Evolutionary conservation across 371 early-diverging fungal genomes (phyloP).

Genomic region (Lichtheimia hyalospora): DNA sequence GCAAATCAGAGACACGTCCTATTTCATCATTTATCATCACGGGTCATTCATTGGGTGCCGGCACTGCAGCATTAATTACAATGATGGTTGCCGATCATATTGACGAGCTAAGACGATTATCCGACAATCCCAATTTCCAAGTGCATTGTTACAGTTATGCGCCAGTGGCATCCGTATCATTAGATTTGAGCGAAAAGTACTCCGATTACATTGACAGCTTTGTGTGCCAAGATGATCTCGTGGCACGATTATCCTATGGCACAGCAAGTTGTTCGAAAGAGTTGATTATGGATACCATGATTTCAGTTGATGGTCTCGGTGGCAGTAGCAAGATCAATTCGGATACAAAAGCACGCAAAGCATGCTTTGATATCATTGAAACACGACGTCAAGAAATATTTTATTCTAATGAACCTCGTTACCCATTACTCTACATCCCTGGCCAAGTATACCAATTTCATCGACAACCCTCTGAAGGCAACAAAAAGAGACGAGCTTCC

Average conservation of each 20-base stretch:
- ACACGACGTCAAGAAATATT: conserved; percentile 44
- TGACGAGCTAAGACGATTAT: conserved; percentile 51
- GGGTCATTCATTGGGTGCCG: conserved; percentile 84
- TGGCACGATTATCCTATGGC: conserved; percentile 80
- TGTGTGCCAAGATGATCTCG: conserved; percentile 77
- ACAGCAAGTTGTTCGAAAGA: conserved; percentile 50
- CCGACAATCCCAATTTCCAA: conserved; percentile 42
- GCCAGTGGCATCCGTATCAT: conserved; percentile 67
- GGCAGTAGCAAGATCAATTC: conserved; percentile 38
- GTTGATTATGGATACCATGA: conserved; percentile 47
- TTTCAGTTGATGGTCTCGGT: conserved; percentile 47
- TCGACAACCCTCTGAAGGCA: conserved; percentile 13
- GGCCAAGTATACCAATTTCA: conserved; percentile 47
- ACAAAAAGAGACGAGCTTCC: background rate
- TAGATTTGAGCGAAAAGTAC: conserved; percentile 66
- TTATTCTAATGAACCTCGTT: conserved; percentile 37
- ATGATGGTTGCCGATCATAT: conserved; percentile 76
- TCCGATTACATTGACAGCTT: conserved; percentile 69
- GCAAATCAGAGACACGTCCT: conserved; percentile 13
- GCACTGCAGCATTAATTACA: conserved; percentile 75
- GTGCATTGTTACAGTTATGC: conserved; percentile 53
- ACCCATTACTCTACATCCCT: conserved; percentile 47
- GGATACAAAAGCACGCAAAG: conserved; percentile 28
- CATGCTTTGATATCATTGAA: conserved; percentile 44
- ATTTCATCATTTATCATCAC: conserved; percentile 39